These are phyloP conservation scores for Aspergillus biplanus DNA, from an alignment of 495 filamentous ascomycete species.

Conservation along the genomic window DNA sequence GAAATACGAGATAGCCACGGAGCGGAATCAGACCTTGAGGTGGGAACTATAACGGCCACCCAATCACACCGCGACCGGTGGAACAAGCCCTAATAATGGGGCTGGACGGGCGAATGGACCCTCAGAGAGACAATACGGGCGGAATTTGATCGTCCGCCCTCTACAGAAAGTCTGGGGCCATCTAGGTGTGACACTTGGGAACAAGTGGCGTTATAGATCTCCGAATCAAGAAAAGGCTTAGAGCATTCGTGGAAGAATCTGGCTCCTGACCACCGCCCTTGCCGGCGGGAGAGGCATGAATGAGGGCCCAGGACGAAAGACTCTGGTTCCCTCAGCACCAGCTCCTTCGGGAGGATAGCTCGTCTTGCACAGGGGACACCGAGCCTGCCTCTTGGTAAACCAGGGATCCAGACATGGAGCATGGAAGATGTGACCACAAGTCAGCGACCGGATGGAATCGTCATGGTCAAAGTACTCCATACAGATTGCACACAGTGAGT, in stretches of 20 bases:
- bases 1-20: not conserved
- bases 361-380: constrained; percentile 95
- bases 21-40: constrained; percentile 14
- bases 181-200: too few species aligned
- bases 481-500: constrained; percentile 74
- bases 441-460: constrained; percentile 84
- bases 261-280: constrained; percentile 18
- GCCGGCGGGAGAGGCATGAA: constrained; percentile 2
- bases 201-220: too few species aligned
- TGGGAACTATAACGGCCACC: not conserved
- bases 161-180: too few species aligned
- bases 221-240: not conserved
- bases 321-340: not conserved
- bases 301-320: not conserved
- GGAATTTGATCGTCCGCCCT: too few species aligned
- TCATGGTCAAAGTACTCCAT: constrained; percentile 84
- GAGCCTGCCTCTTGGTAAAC: constrained; percentile 89
- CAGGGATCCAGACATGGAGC: constrained; percentile 93
- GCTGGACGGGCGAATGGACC: too few species aligned
- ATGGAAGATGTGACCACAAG: constrained; percentile 96
- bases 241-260: constrained; percentile 20
- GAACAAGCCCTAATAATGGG: not conserved
- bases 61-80: not conserved
- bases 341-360: constrained; percentile 11
- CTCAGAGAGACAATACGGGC: too few species aligned